phyloP scores from a whole-genome alignment of 2,329 filamentous ascomycete species.

The Sclerotinia trifoliorum region DNA sequence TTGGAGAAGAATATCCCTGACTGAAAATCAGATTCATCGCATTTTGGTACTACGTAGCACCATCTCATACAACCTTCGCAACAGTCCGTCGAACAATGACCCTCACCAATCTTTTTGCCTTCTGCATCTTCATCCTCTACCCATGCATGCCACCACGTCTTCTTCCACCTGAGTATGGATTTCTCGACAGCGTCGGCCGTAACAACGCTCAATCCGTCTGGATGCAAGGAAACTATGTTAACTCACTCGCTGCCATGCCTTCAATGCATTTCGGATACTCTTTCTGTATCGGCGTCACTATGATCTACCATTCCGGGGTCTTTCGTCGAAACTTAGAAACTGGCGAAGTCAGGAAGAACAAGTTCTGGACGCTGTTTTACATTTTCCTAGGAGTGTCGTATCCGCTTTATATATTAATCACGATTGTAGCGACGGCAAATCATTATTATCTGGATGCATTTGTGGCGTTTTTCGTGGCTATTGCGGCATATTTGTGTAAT shows the following conservation, averaged over 20 bases:
- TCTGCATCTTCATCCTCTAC: constrained; percentile 52
- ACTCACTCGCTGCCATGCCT: constrained; percentile 52
- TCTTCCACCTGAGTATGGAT: constrained; percentile 50
- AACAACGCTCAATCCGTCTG: constrained; percentile 51
- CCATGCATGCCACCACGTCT: constrained; percentile 54
- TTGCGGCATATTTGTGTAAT: constrained; percentile 49
- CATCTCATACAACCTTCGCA: constrained; percentile 48
- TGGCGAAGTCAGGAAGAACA: constrained; percentile 45
- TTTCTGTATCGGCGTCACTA: constrained; percentile 52
- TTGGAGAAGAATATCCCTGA: background rate
- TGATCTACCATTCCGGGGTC: constrained; percentile 53
- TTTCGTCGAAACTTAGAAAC: constrained; percentile 42
- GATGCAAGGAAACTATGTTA: constrained; percentile 52
- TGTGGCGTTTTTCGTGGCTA: constrained; percentile 48
- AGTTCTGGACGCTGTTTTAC: constrained; percentile 47
- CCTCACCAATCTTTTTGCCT: constrained; percentile 53
- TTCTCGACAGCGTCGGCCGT: constrained; percentile 51
- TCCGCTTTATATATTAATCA: constrained; percentile 48
- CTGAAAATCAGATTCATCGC: constrained; percentile 53
- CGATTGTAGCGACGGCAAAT: constrained; percentile 55
- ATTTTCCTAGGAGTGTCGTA: constrained; percentile 46
- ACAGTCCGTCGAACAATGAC: constrained; percentile 50
- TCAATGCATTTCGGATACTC: constrained; percentile 55
- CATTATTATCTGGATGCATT: constrained; percentile 55
- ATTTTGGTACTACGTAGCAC: constrained; percentile 62